Evolutionary conservation across 345 rosid genomes (phyloP).

Genomic region (Melaleuca quinquenervia): DNA sequence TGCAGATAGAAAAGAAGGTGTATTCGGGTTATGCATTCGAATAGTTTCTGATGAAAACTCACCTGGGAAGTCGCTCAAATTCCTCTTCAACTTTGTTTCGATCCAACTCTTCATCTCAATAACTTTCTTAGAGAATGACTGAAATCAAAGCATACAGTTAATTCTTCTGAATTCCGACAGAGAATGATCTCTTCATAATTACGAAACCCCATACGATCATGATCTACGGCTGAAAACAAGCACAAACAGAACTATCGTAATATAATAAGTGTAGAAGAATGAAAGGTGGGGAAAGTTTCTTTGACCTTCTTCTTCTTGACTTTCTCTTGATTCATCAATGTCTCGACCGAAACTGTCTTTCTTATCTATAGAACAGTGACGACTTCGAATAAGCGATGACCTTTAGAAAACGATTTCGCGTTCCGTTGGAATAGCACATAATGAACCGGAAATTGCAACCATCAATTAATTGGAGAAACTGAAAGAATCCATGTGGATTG

Average conservation of each 20-base stretch:
- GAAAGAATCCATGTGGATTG: background rate
- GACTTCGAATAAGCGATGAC: background rate
- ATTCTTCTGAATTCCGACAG: background rate
- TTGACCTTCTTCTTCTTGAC: slow-evolving; percentile 17
- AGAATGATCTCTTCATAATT: background rate
- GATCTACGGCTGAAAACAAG: background rate
- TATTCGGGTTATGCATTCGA: background rate
- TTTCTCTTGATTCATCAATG: slow-evolving; percentile 22
- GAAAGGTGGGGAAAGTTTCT: background rate
- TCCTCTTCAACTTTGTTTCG: slow-evolving; percentile 7
- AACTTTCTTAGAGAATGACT: slow-evolving; percentile 27
- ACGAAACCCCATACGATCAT: background rate
- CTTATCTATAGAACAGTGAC: slow-evolving; percentile 5
- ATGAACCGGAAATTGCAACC: background rate
- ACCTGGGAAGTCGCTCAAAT: slow-evolving; percentile 5
- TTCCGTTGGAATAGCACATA: background rate
- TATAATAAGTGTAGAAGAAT: background rate
- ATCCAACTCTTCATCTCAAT: slow-evolving; percentile 20
- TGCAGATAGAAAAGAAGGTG: background rate
- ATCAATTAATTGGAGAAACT: background rate
- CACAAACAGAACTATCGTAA: background rate
- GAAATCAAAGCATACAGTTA: background rate
- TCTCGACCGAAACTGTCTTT: slow-evolving; percentile 3
- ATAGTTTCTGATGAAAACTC: slow-evolving; percentile 2
- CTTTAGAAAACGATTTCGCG: background rate